Conservation (phyloP, 2,329 filamentous ascomycete species). For the Curvularia eragrostidis region DNA sequence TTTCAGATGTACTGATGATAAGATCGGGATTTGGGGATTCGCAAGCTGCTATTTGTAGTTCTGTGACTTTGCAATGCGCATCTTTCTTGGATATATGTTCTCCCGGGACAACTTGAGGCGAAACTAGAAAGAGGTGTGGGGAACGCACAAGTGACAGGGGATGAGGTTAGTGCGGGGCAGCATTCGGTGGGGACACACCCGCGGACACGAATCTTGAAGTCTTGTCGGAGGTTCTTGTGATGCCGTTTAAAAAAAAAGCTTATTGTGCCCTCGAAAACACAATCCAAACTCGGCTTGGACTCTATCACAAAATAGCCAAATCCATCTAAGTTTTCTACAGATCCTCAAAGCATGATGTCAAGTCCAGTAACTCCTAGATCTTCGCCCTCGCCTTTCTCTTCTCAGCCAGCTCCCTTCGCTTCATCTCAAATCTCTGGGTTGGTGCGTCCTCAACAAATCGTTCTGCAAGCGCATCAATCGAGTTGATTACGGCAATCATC, state of each 20-base stretch:
- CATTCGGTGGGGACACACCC: constrained; percentile 5
- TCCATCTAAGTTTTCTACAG: too few relatives aligned
- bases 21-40: background rate
- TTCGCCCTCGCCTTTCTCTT: constrained; percentile 39
- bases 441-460: constrained; percentile 58
- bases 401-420: constrained; percentile 46
- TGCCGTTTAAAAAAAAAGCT: background rate
- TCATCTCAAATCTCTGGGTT: constrained; percentile 53
- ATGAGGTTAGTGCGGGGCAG: constrained; percentile 2
- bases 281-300: background rate
- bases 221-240: background rate
- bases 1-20: background rate
- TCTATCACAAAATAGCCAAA: background rate
- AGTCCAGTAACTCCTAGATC: background rate
- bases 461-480: constrained; percentile 57
- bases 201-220: background rate
- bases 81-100: constrained; percentile 28
- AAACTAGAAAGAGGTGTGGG: constrained; percentile 26
- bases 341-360: background rate
- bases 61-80: too few relatives aligned
- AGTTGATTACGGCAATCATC: constrained; percentile 57
- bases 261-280: background rate
- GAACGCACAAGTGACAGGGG: constrained; percentile 18
- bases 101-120: constrained; percentile 20
- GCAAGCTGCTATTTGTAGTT: background rate